Base-by-base conservation (phyloP, 192 early-diverging fungal species). In the Phycomyces blakesleeanus region DNA sequence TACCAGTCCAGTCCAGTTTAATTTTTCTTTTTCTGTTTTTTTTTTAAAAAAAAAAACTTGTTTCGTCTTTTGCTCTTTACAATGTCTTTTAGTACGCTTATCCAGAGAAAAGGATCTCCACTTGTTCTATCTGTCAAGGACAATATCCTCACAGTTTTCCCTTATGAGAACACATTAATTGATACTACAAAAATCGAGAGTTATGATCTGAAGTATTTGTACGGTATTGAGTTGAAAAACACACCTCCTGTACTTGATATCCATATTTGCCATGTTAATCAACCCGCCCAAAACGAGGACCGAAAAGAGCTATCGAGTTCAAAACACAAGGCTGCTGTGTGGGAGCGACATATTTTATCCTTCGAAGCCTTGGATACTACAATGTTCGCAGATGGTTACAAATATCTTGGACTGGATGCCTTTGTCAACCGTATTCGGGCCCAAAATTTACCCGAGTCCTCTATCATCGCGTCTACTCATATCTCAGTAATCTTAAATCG, bases 401-500 rank as follows among this genome's bases (percentile, higher is more conserved):
- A n/a, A 34, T 7, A 34, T 34, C 29, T 34, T 34, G 29, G 29
- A 34, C 7, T 34, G 7, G 29, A 34, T 7, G 29, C 29, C 29
- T 47, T 47, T 47, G 11, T 18, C 18, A 18, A 47, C 3, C 44
- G 18, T 12, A 14, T 47, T n/a, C 44, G 44, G 18, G 2, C 12
- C 44, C 12, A 47, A 18, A 18, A n/a, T 47, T 18, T 47, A 47
- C 44, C 44, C 18, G 44, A 47, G 12, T 3, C 18, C 3, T 47
- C 44, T 18, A 47, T 12, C 11, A 12, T 18, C 18, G 44, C 44
- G 15, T 47, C 44, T 47, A 65, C 63, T 51, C 63, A 71, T 20
- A 25, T 77, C 5, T 55, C 66, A 25, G 73, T 77, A 6, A 60
- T 80, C 16, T 55, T 75, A 15, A 80, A 80, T 41, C 76, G 76